Evolutionary conservation across 2,329 filamentous ascomycete genomes (phyloP).

Genomic region (Phialophora chinensis): DNA sequence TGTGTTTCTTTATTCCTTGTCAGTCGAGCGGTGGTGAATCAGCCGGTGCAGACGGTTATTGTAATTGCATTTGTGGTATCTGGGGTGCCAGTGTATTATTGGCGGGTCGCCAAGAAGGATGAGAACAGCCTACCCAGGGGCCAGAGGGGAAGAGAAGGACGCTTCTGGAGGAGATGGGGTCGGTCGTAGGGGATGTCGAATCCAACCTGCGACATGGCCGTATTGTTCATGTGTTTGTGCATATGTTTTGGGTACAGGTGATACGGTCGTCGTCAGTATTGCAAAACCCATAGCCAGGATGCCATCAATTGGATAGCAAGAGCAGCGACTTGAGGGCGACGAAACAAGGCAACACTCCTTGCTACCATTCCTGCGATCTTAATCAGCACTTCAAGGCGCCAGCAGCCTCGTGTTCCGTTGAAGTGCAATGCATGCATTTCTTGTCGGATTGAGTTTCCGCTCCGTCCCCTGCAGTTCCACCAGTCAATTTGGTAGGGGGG

Average conservation of each 20-base stretch:
- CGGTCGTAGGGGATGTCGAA: conserved; percentile 25
- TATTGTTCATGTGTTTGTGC: neutral
- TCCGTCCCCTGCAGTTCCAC: neutral
- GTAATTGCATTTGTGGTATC: conserved; percentile 84
- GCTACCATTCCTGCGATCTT: neutral
- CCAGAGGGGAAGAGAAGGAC: conserved; percentile 29
- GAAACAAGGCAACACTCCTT: neutral
- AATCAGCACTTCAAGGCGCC: neutral
- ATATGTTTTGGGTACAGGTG: neutral
- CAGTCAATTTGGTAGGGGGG: too few relatives aligned
- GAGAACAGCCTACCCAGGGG: conserved; percentile 35
- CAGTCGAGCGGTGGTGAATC: conserved; percentile 84
- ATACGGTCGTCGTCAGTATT: neutral
- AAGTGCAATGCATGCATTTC: neutral
- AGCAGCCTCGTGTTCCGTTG: neutral
- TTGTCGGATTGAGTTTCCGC: neutral
- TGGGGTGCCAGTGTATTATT: conserved; percentile 88
- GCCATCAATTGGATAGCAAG: conserved; percentile 16
- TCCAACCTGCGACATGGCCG: neutral
- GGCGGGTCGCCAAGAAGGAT: conserved; percentile 74
- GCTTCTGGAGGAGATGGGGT: conserved; percentile 51
- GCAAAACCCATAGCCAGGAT: neutral
- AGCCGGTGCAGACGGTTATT: conserved; percentile 86
- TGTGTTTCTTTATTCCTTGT: conserved; percentile 94
- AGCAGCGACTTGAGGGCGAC: conserved; percentile 12